These are phyloP conservation scores for Candida tallmaniae DNA, from an alignment of 805 yeast species.

Conservation along the genomic window DNA sequence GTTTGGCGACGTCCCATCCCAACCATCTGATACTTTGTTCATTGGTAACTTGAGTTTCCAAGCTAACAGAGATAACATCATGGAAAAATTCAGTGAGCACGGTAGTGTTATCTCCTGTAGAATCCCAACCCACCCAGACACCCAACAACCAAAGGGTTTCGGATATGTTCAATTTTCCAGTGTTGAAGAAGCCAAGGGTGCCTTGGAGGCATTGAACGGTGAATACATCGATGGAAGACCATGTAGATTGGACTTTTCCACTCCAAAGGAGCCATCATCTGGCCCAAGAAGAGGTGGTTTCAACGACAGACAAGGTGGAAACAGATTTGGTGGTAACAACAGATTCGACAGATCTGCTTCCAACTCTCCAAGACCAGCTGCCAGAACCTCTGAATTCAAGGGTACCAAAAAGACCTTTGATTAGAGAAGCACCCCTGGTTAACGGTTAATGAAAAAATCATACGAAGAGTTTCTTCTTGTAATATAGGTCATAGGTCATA, in stretches of 20 bases:
- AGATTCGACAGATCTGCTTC: conserved; percentile 46
- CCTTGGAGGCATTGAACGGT: conserved; percentile 84
- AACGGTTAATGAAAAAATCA: too few species aligned
- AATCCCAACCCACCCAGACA: conserved; percentile 97
- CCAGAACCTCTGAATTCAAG: conserved; percentile 65
- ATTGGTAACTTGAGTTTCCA: conserved; percentile 94
- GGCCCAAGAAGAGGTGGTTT: conserved; percentile 23
- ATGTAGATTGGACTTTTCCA: conserved; percentile 89
- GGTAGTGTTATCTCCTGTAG: conserved; percentile 88
- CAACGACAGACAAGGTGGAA: conserved; percentile 31
- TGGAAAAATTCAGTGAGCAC: conserved; percentile 65
- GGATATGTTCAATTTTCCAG: conserved; percentile 92
- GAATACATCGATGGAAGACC: conserved; percentile 87
- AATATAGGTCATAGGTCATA: too few species aligned
- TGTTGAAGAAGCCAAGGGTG: conserved; percentile 86
- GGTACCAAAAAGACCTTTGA: conserved; percentile 84
- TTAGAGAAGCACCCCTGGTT: too few species aligned
- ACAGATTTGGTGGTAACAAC: conserved; percentile 35
- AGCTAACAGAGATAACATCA: conserved; percentile 75
- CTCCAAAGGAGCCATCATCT: conserved; percentile 65
- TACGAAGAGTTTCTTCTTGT: too few species aligned
- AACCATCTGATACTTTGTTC: conserved; percentile 94
- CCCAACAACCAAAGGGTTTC: conserved; percentile 98
- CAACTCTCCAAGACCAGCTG: conserved; percentile 52
- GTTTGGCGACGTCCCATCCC: conserved; percentile 86